Percentiles rank a stretch among this genome's conserved stretches.
Evolutionary conservation across 2,329 filamentous ascomycete genomes (phyloP).

Genomic region (Pochonia chlamydosporia): DNA sequence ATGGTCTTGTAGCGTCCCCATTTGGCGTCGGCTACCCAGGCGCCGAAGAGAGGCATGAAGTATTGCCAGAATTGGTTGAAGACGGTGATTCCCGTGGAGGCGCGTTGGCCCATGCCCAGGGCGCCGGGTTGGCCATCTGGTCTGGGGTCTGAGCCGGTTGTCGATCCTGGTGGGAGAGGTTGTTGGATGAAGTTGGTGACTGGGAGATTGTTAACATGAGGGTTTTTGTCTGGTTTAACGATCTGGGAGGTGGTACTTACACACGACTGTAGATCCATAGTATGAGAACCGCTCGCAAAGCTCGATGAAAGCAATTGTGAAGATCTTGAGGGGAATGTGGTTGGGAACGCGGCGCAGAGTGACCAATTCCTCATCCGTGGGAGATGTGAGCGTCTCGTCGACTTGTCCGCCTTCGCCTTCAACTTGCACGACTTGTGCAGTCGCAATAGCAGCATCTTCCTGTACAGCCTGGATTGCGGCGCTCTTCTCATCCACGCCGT

Average conservation of each 20-base stretch:
- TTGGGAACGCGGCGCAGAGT: slow-evolving; percentile 59
- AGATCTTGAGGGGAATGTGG: slow-evolving; percentile 59
- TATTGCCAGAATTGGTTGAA: slow-evolving; percentile 60
- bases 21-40: slow-evolving; percentile 61
- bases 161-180: slow-evolving; percentile 46
- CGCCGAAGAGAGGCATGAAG: slow-evolving; percentile 51
- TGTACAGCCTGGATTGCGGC: not conserved
- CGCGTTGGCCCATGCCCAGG: slow-evolving; percentile 50
- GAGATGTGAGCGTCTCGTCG: slow-evolving; percentile 17
- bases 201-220: no score
- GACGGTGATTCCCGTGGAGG: slow-evolving; percentile 37
- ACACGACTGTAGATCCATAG: slow-evolving; percentile 65
- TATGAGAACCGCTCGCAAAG: slow-evolving; percentile 73
- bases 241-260: no score
- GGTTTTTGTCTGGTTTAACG: no score
- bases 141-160: slow-evolving; percentile 41
- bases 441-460: not conserved
- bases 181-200: slow-evolving; percentile 58
- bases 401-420: no score
- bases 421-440: not conserved
- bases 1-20: slow-evolving; percentile 70
- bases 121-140: slow-evolving; percentile 39
- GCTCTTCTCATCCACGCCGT: slow-evolving; percentile 40
- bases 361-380: slow-evolving; percentile 55
- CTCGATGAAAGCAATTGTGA: slow-evolving; percentile 67